phyloP scores from a whole-genome alignment of 2,329 filamentous ascomycete genomes.

The Berkeleyomyces basicola region DNA sequence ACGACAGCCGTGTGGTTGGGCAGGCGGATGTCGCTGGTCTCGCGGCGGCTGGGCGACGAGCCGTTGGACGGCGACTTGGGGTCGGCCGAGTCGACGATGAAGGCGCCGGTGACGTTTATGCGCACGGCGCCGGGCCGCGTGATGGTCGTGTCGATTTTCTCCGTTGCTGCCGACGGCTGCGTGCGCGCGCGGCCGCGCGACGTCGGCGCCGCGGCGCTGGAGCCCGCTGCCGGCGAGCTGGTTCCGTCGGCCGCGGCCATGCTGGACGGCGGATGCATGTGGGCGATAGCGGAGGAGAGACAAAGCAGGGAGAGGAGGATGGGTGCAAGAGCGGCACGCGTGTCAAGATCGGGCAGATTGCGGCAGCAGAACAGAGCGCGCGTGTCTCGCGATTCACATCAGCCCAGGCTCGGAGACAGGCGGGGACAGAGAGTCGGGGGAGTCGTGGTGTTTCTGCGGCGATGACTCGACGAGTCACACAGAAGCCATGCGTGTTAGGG shows the following conservation, averaged over 20 bases:
- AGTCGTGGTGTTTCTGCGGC: too few relatives aligned
- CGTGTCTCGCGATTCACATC: too few relatives aligned
- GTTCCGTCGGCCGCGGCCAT: neutral
- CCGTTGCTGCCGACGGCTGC: slow-evolving; percentile 21
- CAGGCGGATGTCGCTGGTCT: slow-evolving; percentile 86
- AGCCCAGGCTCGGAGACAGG: too few relatives aligned
- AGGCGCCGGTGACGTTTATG: slow-evolving; percentile 93
- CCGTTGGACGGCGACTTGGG: slow-evolving; percentile 32
- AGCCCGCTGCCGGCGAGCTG: too few relatives aligned
- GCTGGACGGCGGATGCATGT: neutral
- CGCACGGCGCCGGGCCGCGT: slow-evolving; percentile 55
- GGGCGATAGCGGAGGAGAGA: neutral
- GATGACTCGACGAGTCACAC: too few relatives aligned
- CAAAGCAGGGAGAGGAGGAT: too few relatives aligned
- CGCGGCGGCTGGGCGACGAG: slow-evolving; percentile 32
- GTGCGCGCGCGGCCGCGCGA: slow-evolving; percentile 9
- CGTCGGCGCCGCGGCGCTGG: neutral
- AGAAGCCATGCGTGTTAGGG: too few relatives aligned
- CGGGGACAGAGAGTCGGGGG: too few relatives aligned
- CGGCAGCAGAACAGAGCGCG: too few relatives aligned
- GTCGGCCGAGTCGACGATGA: slow-evolving; percentile 73
- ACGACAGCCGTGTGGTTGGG: slow-evolving; percentile 91
- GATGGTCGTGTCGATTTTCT: slow-evolving; percentile 44
- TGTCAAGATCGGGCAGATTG: too few relatives aligned
- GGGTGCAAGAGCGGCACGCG: too few relatives aligned